Base-by-base conservation (phyloP, 139 green algal species). In the Monoraphidium neglectum region DNA sequence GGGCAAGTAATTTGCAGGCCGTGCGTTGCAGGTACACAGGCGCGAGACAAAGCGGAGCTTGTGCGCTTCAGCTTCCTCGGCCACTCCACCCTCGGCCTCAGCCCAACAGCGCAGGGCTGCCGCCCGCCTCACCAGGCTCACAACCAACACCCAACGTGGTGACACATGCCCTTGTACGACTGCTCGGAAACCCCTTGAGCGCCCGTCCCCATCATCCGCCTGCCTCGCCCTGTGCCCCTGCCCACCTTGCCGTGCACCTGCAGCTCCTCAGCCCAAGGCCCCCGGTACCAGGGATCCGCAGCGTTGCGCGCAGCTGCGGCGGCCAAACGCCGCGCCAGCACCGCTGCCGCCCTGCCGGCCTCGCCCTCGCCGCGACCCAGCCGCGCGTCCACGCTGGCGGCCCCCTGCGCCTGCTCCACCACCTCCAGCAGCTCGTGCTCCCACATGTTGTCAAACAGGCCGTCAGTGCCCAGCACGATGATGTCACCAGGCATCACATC, bases 361-460 rank as follows among this genome's bases (percentile, higher is more conserved):
- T 65, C 57, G 10, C 57, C 57, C 57, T 10, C 30, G 3, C 13
- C 21, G 10, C 40, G 38, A 6, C n/a, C 21, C 5, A 15, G 37
- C 24, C n/a, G 21, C 3, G 49, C 40, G 15, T 46, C 40, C 28
- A 35, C 38, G 53, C 32, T 28, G 28, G 40, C 38, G 30, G 66
- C 63, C 23, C 30, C 13, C 57, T 53, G 47, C 40, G 64, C 46
- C 6, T 37, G 59, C 3, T 56, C 32, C 53, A 93, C 84, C 5
- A 94, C 43, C 21, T 63, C 56, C 32, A 70, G 78, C 13, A 99
- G 49, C 77, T 98, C 84, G 2, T 92, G 65, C 60, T 97, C 89
- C 85, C 89, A 98, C 68, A 99, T 70, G 84, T 99, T 99, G 88
- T 99, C 95, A 65, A 93, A 98, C 74, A 99, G 79, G 0, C 96